phyloP scores from a whole-genome alignment of 1,284 basidiomycete genomes.

The Leucoagaricus sp. region DNA sequence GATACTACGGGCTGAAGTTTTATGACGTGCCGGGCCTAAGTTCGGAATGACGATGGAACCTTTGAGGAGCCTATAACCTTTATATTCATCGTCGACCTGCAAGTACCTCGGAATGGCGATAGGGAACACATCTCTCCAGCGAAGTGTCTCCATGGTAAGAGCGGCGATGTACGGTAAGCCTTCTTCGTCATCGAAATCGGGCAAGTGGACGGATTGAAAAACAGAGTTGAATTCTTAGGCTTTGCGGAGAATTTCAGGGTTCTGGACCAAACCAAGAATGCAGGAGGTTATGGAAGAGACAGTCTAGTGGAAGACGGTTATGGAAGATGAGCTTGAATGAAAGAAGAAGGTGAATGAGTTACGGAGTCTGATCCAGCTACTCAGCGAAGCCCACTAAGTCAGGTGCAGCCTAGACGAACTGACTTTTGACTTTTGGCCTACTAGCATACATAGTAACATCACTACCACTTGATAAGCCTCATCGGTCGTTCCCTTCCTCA shows the following conservation, averaged over 20 bases:
- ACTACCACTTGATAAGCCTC: constrained; percentile 16
- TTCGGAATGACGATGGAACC: constrained; percentile 31
- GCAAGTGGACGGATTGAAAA: constrained; percentile 33
- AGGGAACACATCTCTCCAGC: constrained; percentile 36
- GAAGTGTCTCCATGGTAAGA: constrained; percentile 37
- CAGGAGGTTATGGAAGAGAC: constrained; percentile 21
- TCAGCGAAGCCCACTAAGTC: not conserved
- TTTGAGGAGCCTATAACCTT: constrained; percentile 30
- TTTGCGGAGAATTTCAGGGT: constrained; percentile 37
- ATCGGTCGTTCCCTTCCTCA: constrained; percentile 13
- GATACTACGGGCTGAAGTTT: not conserved
- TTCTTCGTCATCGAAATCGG: constrained; percentile 31
- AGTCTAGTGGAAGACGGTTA: not conserved
- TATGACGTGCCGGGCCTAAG: constrained; percentile 21
- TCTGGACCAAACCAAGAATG: constrained; percentile 32
- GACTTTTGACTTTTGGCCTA: not conserved
- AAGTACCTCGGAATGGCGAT: constrained; percentile 23
- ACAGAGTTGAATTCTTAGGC: constrained; percentile 45
- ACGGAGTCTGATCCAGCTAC: constrained; percentile 3
- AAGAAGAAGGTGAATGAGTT: constrained; percentile 20
- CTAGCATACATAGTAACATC: constrained; percentile 24
- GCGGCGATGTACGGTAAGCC: constrained; percentile 41
- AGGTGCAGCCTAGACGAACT: not conserved
- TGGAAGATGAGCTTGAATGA: not conserved
- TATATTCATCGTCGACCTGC: constrained; percentile 26